Base-by-base conservation (phyloP, 495 filamentous ascomycete species). In the Penicillium bialowiezense region DNA sequence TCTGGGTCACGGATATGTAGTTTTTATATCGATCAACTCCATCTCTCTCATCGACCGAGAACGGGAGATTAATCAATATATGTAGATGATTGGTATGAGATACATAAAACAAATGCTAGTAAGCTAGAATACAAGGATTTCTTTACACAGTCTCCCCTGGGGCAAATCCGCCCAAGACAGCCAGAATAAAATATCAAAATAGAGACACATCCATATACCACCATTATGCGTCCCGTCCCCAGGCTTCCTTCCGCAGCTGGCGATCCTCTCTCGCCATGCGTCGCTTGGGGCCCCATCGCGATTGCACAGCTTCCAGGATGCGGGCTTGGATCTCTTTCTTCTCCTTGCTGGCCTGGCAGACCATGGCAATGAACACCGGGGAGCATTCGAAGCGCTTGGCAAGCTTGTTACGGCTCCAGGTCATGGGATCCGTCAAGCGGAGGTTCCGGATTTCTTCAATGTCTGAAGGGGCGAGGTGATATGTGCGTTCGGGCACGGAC, bases 381-480 rank as follows among this genome's bases (percentile, higher is more conserved):
- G 80, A 82, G 74, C 90, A 95, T n/a, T 81, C 77, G 67, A 86
- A 96, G 52, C 80, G 82, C 59, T 81, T 74, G 31, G 89, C 87
- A 48, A 96, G 70, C 60, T 71, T 78, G 45, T 65, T 70, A 45
- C 87, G 78, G 54, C 83, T 90, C 89, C 90, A 93, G 33, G 62
- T 74, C 50, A 78, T 72, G 0, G 89, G 88, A 65, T 95, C 86
- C 43, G 66, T 64, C 19, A 64, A 58, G 47, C 89, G 81, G 59
- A 96, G 76, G 48, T 63, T 62, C 44, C 87, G 80, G 57, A 97
- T 93, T 74, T 95, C 88, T 41, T 77, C 81, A 37, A 97, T 81
- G 55, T 97, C 82, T 48, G 77, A 75, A 21, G 66, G 68, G 6
- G 74, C 88, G 40, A 98, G 72, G 71, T 96, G 87, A 64, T 96